A percentile compares a stretch with the other conserved stretches of the same genome.
Evolutionary conservation across 768 basidiomycete genomes (phyloP).

Genomic region (Nidula microcarpa): DNA sequence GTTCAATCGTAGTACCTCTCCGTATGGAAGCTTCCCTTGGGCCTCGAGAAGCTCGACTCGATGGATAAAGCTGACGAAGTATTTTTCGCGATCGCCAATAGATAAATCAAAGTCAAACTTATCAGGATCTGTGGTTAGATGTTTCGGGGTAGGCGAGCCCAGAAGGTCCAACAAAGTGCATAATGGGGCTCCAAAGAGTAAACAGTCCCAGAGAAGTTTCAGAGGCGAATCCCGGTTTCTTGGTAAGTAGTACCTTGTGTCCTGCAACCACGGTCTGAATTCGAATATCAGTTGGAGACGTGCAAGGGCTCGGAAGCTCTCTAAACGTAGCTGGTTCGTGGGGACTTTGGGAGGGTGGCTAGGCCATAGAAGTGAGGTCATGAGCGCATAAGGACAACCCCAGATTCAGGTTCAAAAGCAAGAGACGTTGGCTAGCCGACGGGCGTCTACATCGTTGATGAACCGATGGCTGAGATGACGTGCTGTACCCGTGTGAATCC

Average conservation of each 20-base stretch:
- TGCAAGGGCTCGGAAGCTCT: constrained; percentile 30
- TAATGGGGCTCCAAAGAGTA: constrained; percentile 31
- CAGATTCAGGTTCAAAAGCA: too few species aligned
- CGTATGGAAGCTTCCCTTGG: constrained; percentile 27
- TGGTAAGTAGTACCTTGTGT: constrained; percentile 19
- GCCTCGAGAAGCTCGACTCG: constrained; percentile 28
- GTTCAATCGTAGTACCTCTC: constrained; percentile 34
- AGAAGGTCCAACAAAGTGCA: constrained; percentile 31
- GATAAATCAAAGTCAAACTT: constrained; percentile 24
- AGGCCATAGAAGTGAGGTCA: too few species aligned
- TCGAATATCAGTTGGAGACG: constrained; percentile 33
- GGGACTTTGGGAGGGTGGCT: constrained; percentile 29
- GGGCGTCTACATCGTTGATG: too few species aligned
- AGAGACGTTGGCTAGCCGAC: too few species aligned
- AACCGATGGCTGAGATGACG: too few species aligned
- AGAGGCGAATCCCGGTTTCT: constrained; percentile 20
- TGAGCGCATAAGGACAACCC: too few species aligned
- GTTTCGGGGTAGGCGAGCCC: constrained; percentile 29
- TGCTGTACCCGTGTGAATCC: too few species aligned
- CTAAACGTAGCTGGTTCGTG: constrained; percentile 29
- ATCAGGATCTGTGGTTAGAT: constrained; percentile 19
- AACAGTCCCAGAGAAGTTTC: constrained; percentile 30
- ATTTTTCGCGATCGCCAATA: constrained; percentile 21
- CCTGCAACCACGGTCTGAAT: constrained; percentile 31
- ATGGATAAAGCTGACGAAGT: constrained; percentile 30